Percentiles rank a stretch among this genome's conserved stretches.
phyloP scores from a whole-genome alignment of 495 filamentous ascomycete genomes.

The Penicillium nucicola region DNA sequence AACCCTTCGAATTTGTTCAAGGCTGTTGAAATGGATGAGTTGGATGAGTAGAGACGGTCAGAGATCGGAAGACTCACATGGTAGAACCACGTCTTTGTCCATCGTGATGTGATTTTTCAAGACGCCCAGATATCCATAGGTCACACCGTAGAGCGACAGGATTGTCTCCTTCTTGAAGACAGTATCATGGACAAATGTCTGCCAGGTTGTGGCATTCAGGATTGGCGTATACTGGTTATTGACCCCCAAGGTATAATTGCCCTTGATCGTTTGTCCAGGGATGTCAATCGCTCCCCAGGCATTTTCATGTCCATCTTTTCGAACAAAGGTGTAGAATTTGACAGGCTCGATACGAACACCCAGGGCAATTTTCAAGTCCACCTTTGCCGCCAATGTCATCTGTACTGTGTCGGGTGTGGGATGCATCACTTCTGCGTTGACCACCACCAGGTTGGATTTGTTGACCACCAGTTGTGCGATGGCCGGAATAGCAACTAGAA shows the following conservation, averaged over 20 bases:
- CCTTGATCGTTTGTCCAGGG: slow-evolving; percentile 24
- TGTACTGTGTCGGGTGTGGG: slow-evolving; percentile 31
- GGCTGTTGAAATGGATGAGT: slow-evolving; percentile 11
- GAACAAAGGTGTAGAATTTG: slow-evolving; percentile 26
- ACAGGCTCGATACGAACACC: slow-evolving; percentile 34
- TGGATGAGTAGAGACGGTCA: not conserved
- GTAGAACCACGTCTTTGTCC: slow-evolving; percentile 32
- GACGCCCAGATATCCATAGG: slow-evolving; percentile 28
- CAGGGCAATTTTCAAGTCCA: slow-evolving; percentile 31
- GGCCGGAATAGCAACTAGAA: slow-evolving; percentile 38
- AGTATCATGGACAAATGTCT: slow-evolving; percentile 25
- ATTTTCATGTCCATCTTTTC: slow-evolving; percentile 18
- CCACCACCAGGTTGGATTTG: slow-evolving; percentile 31
- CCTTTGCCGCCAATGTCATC: slow-evolving; percentile 28
- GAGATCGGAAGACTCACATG: slow-evolving; percentile 14
- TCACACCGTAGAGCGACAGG: slow-evolving; percentile 24
- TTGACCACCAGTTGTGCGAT: slow-evolving; percentile 40
- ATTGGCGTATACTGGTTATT: slow-evolving; percentile 21
- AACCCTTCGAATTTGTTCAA: slow-evolving; percentile 30
- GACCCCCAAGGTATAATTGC: slow-evolving; percentile 32
- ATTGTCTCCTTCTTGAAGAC: slow-evolving; percentile 25
- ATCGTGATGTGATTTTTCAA: slow-evolving; percentile 29
- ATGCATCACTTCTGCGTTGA: slow-evolving; percentile 26
- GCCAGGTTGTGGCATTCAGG: slow-evolving; percentile 25
- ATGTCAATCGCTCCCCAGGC: slow-evolving; percentile 26